Evolutionary conservation across 2,329 filamentous ascomycete species (phyloP).

Genomic region (Phialophora verrucosa): DNA sequence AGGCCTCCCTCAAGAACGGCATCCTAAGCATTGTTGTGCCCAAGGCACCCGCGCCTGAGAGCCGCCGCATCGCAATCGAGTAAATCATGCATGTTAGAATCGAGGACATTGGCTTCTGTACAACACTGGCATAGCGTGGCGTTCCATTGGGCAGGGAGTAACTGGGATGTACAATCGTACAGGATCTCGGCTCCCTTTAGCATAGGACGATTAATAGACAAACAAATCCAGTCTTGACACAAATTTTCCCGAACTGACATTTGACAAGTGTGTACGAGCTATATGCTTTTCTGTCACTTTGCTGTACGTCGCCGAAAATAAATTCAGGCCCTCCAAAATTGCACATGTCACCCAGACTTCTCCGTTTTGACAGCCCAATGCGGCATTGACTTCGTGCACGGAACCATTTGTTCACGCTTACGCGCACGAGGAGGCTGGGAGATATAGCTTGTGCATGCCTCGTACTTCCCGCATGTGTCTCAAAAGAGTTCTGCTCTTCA

Average conservation of each 20-base stretch:
- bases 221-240: not conserved
- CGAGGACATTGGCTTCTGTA: constrained; percentile 15
- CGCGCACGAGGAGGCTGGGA: not conserved
- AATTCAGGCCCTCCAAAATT: constrained; percentile 7
- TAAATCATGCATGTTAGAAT: constrained; percentile 43
- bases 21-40: constrained; percentile 64
- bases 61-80: constrained; percentile 63
- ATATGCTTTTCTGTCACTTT: not conserved
- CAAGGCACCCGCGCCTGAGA: constrained; percentile 56
- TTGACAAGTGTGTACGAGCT: too few relatives aligned
- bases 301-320: not conserved
- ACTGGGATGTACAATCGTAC: constrained; percentile 19
- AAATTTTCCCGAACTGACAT: not conserved
- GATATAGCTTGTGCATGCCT: not conserved
- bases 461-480: not conserved
- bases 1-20: constrained; percentile 65
- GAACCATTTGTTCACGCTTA: not conserved
- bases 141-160: constrained; percentile 12
- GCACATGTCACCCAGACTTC: constrained; percentile 1
- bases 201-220: constrained; percentile 5
- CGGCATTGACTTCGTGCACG: not conserved
- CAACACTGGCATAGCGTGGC: constrained; percentile 26
- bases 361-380: not conserved
- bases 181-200: constrained; percentile 22
- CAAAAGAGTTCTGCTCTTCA: not conserved